These are phyloP conservation scores for Geotrichum reessii DNA, from an alignment of 1,139 yeast genomes.

Conservation along the genomic window DNA sequence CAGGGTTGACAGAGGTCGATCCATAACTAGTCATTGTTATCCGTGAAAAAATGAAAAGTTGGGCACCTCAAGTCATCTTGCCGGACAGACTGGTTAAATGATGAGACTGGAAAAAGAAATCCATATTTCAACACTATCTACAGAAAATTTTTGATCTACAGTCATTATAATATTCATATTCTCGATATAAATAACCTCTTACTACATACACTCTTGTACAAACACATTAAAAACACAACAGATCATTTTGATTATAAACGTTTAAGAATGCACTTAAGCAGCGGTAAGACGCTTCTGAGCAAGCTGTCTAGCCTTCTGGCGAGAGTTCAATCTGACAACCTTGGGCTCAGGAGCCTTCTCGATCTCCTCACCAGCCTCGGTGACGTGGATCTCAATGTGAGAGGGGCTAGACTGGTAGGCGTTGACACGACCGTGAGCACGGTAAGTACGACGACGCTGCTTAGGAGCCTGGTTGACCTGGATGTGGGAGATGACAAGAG, in stretches of 20 bases:
- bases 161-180: background rate
- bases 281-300: constrained; percentile 64
- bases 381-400: constrained; percentile 95
- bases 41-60: no score
- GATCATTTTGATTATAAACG: constrained; percentile 10
- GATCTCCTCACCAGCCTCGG: constrained; percentile 93
- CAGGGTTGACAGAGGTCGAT: constrained; percentile 98
- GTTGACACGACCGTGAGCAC: constrained; percentile 99
- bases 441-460: constrained; percentile 99
- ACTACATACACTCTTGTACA: constrained; percentile 9
- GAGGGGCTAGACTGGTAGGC: constrained; percentile 98
- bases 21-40: constrained; percentile 85
- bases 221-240: constrained; percentile 5
- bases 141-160: background rate
- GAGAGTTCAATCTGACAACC: constrained; percentile 71
- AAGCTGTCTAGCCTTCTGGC: constrained; percentile 92
- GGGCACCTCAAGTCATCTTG: no score
- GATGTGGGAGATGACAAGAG: constrained; percentile 92
- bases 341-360: constrained; percentile 76
- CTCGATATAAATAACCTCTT: constrained; percentile 10
- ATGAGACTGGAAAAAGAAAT: no score
- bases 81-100: no score
- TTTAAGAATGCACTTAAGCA: constrained; percentile 11
- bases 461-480: constrained; percentile 99
- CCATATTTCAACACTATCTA: background rate